Percentiles rank a stretch among this genome's conserved stretches.
Conservation (phyloP, 164 flowering plant genomes). For the Umbellularia californica region DNA sequence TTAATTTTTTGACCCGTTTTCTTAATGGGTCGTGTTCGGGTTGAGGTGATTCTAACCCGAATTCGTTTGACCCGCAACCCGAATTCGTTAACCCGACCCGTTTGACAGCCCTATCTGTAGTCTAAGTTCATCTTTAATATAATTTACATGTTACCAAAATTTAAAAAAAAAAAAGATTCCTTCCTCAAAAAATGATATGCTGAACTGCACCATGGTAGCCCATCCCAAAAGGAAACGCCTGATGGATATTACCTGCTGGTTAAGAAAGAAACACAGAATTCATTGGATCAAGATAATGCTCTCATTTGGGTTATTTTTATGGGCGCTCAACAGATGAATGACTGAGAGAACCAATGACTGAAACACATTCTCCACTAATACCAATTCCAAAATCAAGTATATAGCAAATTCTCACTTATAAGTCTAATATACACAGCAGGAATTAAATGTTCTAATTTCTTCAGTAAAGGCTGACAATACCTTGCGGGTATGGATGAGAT, state of each 20-base stretch:
- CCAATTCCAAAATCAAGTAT: not conserved
- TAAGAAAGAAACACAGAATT: not conserved
- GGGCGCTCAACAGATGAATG: not conserved
- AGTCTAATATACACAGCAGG: too few species aligned
- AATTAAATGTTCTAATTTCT: not conserved
- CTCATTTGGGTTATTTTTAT: not conserved
- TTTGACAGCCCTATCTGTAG: too few species aligned
- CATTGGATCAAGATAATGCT: not conserved
- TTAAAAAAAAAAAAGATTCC: too few species aligned
- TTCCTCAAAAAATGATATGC: not conserved
- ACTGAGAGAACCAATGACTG: not conserved
- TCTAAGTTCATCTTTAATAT: too few species aligned
- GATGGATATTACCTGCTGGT: not conserved
- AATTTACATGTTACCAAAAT: too few species aligned
- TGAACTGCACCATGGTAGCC: not conserved
- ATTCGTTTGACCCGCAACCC: too few species aligned
- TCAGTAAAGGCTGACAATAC: slow-evolving; percentile 29
- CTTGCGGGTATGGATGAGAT: slow-evolving; percentile 88
- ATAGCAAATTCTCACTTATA: too few species aligned
- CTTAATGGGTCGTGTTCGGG: too few species aligned
- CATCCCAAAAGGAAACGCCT: not conserved
- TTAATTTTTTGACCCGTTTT: too few species aligned
- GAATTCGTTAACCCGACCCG: too few species aligned
- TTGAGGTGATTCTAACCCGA: too few species aligned
- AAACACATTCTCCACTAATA: not conserved